Evolutionary conservation across 75 land plant genomes (phyloP).

Genomic region (Isoetes taiwanensis): DNA sequence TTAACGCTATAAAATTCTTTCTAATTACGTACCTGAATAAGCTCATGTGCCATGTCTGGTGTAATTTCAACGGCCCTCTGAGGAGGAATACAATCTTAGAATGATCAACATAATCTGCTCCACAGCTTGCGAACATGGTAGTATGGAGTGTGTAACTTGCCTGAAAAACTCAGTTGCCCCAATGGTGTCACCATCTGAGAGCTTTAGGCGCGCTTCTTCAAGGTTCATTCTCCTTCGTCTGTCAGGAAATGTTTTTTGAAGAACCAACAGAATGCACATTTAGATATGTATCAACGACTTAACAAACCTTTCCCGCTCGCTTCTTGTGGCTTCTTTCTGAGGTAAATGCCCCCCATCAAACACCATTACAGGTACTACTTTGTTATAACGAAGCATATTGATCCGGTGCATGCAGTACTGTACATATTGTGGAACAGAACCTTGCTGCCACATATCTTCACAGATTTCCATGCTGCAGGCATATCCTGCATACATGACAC

Average conservation of each 20-base stretch:
- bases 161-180: conserved; percentile 51
- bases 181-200: conserved; percentile 37
- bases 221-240: conserved; percentile 41
- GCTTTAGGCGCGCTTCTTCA: conserved; percentile 42
- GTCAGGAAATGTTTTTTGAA: no score
- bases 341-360: conserved; percentile 78
- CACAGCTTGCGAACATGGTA: neutral
- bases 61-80: conserved; percentile 73
- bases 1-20: no score
- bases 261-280: no score
- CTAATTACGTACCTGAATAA: conserved; percentile 78
- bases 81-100: conserved; percentile 5
- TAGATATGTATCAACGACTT: no score
- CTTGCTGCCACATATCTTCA: conserved; percentile 11
- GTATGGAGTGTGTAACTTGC: neutral
- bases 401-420: conserved; percentile 75
- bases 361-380: conserved; percentile 62
- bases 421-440: conserved; percentile 33
- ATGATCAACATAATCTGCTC: no score
- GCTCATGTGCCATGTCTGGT: conserved; percentile 62
- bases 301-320: conserved; percentile 52
- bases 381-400: conserved; percentile 50
- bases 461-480: conserved; percentile 77
- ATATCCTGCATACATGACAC: conserved; percentile 55
- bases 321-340: conserved; percentile 45